phyloP scores from a whole-genome alignment of 2,329 filamentous ascomycete genomes.

The Diaporthe vexans region DNA sequence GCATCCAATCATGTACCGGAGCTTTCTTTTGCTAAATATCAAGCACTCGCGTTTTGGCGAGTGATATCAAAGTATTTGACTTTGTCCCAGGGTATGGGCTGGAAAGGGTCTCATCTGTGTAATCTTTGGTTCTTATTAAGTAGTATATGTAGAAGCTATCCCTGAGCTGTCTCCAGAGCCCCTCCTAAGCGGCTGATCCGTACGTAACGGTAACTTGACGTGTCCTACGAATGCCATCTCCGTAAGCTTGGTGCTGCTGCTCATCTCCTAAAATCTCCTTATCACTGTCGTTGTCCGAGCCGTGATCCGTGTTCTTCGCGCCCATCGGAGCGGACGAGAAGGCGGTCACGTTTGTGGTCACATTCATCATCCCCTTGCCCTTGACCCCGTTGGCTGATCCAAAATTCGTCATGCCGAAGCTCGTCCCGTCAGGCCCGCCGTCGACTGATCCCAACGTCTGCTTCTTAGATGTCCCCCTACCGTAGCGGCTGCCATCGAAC shows the following conservation, averaged over 20 bases:
- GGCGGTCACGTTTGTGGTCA: slow-evolving; percentile 18
- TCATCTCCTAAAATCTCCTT: slow-evolving; percentile 3
- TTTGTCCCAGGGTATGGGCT: neutral
- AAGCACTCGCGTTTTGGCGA: neutral
- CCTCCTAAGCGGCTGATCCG: slow-evolving; percentile 2
- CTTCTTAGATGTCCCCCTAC: slow-evolving; percentile 20
- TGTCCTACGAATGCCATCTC: slow-evolving; percentile 5
- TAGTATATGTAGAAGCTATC: neutral
- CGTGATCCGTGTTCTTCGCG: neutral
- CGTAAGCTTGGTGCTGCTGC: slow-evolving; percentile 12
- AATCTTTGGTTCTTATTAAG: neutral
- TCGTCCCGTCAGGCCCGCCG: neutral
- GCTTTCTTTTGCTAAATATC: neutral
- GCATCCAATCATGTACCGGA: neutral
- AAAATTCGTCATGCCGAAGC: neutral
- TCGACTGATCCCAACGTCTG: slow-evolving; percentile 5
- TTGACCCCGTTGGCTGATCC: neutral
- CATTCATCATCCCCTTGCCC: slow-evolving; percentile 1
- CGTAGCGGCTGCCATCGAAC: slow-evolving; percentile 19
- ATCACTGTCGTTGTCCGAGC: slow-evolving; percentile 7
- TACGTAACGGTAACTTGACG: slow-evolving; percentile 5
- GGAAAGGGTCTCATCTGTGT: neutral
- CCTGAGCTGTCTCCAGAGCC: slow-evolving; percentile 2
- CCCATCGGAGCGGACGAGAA: neutral
- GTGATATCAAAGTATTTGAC: neutral